Percentiles rank a stretch among this genome's conserved stretches.
phyloP scores from a whole-genome alignment of 2,329 filamentous ascomycete genomes.

The Paradendryphiella salina region DNA sequence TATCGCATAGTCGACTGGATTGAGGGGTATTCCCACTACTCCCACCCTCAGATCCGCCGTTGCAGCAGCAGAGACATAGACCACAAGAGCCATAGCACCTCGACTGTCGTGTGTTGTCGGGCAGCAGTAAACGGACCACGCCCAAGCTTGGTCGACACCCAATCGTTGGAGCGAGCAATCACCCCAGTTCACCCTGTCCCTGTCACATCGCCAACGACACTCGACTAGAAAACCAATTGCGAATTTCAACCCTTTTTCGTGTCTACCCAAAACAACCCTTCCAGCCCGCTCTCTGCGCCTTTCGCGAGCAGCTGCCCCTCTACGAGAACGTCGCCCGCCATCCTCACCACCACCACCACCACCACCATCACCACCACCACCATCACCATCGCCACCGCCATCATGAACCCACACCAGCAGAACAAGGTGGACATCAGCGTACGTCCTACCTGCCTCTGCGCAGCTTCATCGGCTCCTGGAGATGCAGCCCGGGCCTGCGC shows the following conservation, averaged over 20 bases:
- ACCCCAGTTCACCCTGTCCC: conserved; percentile 34
- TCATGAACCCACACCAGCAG: conserved; percentile 95
- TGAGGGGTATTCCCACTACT: conserved; percentile 28
- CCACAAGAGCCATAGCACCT: conserved; percentile 14
- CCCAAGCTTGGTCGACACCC: conserved; percentile 32
- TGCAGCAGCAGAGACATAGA: conserved; percentile 13
- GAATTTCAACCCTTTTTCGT: conserved; percentile 26
- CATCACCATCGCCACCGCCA: conserved; percentile 21
- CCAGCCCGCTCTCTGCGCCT: conserved; percentile 24
- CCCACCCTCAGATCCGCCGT: conserved; percentile 6
- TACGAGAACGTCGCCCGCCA: conserved; percentile 20
- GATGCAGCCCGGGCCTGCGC: conserved; percentile 3
- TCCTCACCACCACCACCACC: background rate
- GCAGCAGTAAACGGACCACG: conserved; percentile 29
- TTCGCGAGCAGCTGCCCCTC: conserved; percentile 18
- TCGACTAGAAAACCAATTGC: conserved; percentile 25
- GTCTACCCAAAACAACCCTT: conserved; percentile 34
- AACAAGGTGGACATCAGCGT: conserved; percentile 98
- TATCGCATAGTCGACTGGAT: conserved; percentile 33
- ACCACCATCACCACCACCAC: conserved; percentile 6
- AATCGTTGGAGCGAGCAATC: conserved; percentile 35
- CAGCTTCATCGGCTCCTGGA: conserved; percentile 9
- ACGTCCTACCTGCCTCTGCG: conserved; percentile 51
- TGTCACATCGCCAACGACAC: conserved; percentile 30
- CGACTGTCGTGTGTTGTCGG: conserved; percentile 34